Conservation (phyloP, 139 green algal species). For the Tetradesmus lagerheimii region DNA sequence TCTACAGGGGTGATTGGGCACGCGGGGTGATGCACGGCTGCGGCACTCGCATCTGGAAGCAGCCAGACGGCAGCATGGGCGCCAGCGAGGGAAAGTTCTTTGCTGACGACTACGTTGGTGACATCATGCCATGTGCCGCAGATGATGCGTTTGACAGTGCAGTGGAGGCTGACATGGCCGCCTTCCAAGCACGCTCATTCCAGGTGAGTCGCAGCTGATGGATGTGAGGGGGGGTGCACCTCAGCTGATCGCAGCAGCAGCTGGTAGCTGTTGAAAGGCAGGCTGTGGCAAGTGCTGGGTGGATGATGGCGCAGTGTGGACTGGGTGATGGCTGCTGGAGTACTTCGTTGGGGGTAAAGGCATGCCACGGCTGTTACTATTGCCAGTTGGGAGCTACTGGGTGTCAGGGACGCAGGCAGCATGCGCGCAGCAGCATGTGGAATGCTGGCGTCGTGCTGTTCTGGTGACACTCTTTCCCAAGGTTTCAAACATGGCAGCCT, state of each 20-base stretch:
- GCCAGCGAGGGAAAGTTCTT: constrained; percentile 76
- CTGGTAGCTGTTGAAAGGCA: too few species aligned
- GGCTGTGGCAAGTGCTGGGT: too few species aligned
- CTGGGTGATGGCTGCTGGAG: background rate
- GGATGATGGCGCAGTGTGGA: too few species aligned
- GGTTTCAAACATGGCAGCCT: too few species aligned
- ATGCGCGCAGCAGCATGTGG: background rate
- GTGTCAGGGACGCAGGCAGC: background rate
- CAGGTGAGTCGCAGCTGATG: background rate
- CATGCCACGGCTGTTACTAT: background rate
- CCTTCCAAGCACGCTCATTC: constrained; percentile 65
- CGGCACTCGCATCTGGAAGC: constrained; percentile 68
- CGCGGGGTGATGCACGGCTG: constrained; percentile 77
- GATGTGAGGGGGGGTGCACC: background rate
- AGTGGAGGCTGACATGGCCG: constrained; percentile 73
- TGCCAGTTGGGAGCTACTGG: background rate
- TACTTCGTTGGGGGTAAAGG: background rate
- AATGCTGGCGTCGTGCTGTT: too few species aligned
- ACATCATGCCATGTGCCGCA: constrained; percentile 61
- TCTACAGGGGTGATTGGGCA: constrained; percentile 80
- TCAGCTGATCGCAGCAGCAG: background rate
- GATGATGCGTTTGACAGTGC: constrained; percentile 62
- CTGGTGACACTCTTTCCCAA: too few species aligned
- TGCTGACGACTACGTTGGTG: constrained; percentile 70
- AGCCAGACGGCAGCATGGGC: background rate